Evolutionary conservation across 805 yeast genomes (phyloP), one percentile per base, ranked within the genome.

Genomic region (Candida easanensis): DNA sequence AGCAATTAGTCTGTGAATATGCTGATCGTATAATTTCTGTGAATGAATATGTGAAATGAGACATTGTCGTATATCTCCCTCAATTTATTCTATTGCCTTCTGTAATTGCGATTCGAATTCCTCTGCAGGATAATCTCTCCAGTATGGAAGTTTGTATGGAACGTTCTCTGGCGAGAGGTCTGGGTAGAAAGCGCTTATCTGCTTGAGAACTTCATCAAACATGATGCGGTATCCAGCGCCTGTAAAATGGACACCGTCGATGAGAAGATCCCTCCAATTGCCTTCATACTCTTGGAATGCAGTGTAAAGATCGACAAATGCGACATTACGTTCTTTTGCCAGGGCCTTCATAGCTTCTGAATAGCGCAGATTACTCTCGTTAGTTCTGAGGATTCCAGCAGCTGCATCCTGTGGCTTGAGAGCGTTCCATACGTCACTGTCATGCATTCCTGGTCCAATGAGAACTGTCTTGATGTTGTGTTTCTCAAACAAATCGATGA

Each of bases 401-500:
- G 58, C 55, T 10, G 71, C 56, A 9, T 66, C 72, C n/a, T 62
- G 62, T 6, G 43, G 39, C 36, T 55, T 56, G 3, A 44, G 25
- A 1, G 64, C 60, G 26, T 69, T 64, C 72, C 79, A 76, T 33
- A 58, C 48, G 3, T 53, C 56, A n/a, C 53, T 57, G 56, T 80
- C 80, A 50, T 78, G 79, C 13, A 75, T 57, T 0, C 76, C 83
- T 0, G 91, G 88, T 0, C 87, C 80, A 8, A 87, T 70, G 2
- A 86, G 53, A 15, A 88, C 67, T 0, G 79, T 68, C 28, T 71
- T 73, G 41, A 83, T 75, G 3, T 66, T 70, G 41, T 73, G 60
- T 1, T 55, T 58, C 18, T 57, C 49, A 23, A 76, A 69, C 46
- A 69, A 49, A 6, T 64, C 50, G 13, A 79, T 65, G 53, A 87